Conservation (phyloP, 2,329 filamentous ascomycete genomes). For the Aspergillus costaricaensis region DNA sequence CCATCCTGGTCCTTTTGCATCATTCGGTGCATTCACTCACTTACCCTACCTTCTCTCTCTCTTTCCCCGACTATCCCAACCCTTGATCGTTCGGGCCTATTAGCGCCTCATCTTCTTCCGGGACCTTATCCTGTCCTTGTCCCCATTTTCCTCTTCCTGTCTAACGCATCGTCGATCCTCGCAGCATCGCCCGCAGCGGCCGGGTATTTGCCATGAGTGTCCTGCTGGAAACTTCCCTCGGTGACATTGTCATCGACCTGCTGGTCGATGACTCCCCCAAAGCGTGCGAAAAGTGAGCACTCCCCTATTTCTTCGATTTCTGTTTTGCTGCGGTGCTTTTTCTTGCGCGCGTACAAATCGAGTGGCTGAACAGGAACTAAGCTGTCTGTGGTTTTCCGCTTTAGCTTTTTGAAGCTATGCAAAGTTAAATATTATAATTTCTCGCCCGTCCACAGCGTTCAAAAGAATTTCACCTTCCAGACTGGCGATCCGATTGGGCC, state of each 20-base stretch:
- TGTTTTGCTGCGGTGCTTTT: neutral
- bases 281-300: slow-evolving; percentile 90
- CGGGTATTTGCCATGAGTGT: slow-evolving; percentile 70
- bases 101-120: neutral
- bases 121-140: slow-evolving; percentile 1
- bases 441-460: slow-evolving; percentile 84
- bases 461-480: slow-evolving; percentile 95
- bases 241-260: slow-evolving; percentile 93
- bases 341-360: slow-evolving; percentile 28
- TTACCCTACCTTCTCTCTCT: too few relatives aligned
- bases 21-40: neutral
- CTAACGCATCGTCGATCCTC: slow-evolving; percentile 20
- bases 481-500: slow-evolving; percentile 93
- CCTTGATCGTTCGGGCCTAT: neutral
- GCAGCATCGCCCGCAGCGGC: slow-evolving; percentile 14
- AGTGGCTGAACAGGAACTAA: slow-evolving; percentile 61
- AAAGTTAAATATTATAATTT: slow-evolving; percentile 99
- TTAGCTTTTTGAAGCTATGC: slow-evolving; percentile 95
- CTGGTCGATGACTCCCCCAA: slow-evolving; percentile 85
- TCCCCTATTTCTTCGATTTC: slow-evolving; percentile 1
- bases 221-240: slow-evolving; percentile 85
- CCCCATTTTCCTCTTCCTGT: slow-evolving; percentile 10
- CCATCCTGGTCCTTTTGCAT: slow-evolving; percentile 5
- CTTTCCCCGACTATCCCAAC: neutral
- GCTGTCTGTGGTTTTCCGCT: slow-evolving; percentile 42